Evolutionary conservation across 768 basidiomycete genomes (phyloP), one percentile per base, ranked within the genome.

Genomic region (Panaeolus cyanescens): DNA sequence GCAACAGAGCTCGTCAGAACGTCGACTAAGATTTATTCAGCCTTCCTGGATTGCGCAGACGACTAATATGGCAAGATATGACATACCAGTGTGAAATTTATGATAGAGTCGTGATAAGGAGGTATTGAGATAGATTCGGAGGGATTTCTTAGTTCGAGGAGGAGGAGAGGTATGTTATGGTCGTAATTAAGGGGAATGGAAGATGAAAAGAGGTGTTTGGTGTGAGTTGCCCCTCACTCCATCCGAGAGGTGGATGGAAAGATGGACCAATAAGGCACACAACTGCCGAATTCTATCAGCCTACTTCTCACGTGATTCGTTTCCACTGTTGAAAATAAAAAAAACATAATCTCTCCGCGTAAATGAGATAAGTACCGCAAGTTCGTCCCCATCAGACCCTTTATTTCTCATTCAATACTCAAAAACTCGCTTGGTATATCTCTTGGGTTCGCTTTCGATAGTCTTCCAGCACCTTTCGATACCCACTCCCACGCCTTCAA

Each of bases 1-100:
- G 72, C 67, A 50, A 13, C 45, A 25, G 30, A 28, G 15, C 45
- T 50, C 45, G 22, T 22, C 25, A 13, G 4, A 42, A 50, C 45
- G 45, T 50, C 30, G 45, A 28, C 45, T 28, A 28, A 12, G 10
- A 12, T 50, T 50, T 50, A 50, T 50, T 25, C n/a, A n/a, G 25
- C 25, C 45, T 50, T 15, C 12, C 2, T 13, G 45, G 45, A 50
- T 50, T 25, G 45, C 25, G 45, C 45, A 50, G 25, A 28, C 45
- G 9, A 1, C 15, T 50, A 50, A 50, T 50, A 22, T 9, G 45
- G 22, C 30, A 12, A 25, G 8, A 28, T 45, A 45, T 50, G 25
- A 28, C 19, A 10, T 15, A 50, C 25, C 45, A 50, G 45, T 50
- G 13, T 50, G 45, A 50, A 50, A 50, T 50, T 50, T 25, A 28